Conservation (phyloP, 106 monocot species). For the Dioscorea dumetorum region DNA sequence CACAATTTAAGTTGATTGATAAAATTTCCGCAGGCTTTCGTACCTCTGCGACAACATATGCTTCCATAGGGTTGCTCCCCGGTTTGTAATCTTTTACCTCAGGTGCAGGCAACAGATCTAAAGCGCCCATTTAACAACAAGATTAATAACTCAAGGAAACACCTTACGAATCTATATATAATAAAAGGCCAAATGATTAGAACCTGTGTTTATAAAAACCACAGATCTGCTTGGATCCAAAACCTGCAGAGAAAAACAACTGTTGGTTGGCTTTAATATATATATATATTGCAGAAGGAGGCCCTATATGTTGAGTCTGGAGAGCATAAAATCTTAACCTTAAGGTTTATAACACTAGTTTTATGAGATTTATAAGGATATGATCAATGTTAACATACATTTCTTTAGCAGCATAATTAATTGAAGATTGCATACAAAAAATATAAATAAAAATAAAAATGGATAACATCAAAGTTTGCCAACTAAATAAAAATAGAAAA, state of each 20-base stretch:
- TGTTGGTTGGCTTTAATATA: neutral
- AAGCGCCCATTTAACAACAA: slow-evolving; percentile 9
- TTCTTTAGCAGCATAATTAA: too few relatives aligned
- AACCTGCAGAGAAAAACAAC: slow-evolving; percentile 45
- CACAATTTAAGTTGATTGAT: too few relatives aligned
- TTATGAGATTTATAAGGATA: too few relatives aligned
- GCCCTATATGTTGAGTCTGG: too few relatives aligned
- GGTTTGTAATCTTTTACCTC: slow-evolving; percentile 55
- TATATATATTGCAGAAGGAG: neutral
- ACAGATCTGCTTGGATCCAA: slow-evolving; percentile 76
- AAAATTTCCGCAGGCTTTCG: neutral
- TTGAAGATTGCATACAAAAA: too few relatives aligned
- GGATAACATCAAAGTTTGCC: too few relatives aligned
- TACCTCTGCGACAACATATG: slow-evolving; percentile 72
- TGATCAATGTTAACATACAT: too few relatives aligned
- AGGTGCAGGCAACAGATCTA: slow-evolving; percentile 66
- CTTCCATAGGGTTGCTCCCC: slow-evolving; percentile 72
- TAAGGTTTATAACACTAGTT: too few relatives aligned
- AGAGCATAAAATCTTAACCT: too few relatives aligned
- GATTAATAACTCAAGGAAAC: neutral
- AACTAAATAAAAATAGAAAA: too few relatives aligned
- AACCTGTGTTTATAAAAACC: slow-evolving; percentile 81
- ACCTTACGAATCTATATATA: neutral
- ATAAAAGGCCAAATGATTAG: slow-evolving; percentile 1
- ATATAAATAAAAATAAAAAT: too few relatives aligned